Evolutionary conservation across 352 stramenopile species (phyloP).

Genomic region (Pythium dissotocum): DNA sequence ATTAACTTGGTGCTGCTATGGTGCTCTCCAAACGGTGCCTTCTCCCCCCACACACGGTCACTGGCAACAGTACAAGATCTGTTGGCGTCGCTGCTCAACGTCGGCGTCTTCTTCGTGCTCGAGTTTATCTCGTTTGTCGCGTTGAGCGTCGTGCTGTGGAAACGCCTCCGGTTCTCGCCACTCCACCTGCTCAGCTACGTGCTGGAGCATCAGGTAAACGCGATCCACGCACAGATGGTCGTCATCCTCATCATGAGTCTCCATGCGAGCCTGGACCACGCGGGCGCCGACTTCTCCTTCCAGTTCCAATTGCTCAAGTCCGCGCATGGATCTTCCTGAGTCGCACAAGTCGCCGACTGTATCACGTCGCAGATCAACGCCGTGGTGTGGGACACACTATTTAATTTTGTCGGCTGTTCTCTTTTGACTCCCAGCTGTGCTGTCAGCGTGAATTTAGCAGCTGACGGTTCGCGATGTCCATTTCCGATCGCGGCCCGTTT

Average conservation of each 20-base stretch:
- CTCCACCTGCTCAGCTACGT: conserved; percentile 48
- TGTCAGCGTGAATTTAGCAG: neutral
- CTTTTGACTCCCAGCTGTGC: neutral
- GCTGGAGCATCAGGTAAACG: conserved; percentile 33
- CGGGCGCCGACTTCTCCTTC: neutral
- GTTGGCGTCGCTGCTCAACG: neutral
- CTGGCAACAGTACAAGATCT: conserved; percentile 5
- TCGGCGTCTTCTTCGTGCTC: conserved; percentile 14
- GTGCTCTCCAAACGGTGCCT: conserved; percentile 9
- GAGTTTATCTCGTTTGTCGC: conserved; percentile 22
- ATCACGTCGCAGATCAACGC: neutral
- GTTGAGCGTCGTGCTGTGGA: conserved; percentile 12
- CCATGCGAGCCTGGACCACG: neutral
- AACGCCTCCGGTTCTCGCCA: conserved; percentile 15
- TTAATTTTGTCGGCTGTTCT: neutral
- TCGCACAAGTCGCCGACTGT: neutral
- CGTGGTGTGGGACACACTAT: neutral
- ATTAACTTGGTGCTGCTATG: conserved; percentile 13
- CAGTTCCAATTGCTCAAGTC: neutral
- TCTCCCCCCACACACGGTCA: conserved; percentile 15
- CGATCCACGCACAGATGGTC: conserved; percentile 39
- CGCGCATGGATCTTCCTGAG: neutral
- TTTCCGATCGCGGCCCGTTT: conserved; percentile 12
- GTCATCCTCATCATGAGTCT: conserved; percentile 12
- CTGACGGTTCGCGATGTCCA: neutral